Evolutionary conservation across 2,329 filamentous ascomycete genomes (phyloP), one percentile per base, ranked within the genome.

Genomic region (Fusarium anguioides): DNA sequence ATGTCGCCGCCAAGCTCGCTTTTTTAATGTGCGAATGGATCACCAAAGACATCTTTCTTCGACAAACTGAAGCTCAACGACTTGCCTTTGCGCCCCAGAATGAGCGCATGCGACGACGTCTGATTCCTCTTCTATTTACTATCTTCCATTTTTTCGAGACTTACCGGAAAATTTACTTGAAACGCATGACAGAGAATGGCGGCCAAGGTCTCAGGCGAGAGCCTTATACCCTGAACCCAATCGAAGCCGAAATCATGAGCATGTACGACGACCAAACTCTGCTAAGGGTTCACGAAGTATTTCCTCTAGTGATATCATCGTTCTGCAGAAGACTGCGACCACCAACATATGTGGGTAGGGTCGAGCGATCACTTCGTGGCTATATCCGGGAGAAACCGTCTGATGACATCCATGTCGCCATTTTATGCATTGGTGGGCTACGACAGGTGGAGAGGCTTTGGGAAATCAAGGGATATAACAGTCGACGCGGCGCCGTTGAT

Each of bases 121-220:
- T 90, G 10, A 88, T 89, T 54, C 88, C 88, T 2, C 75, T 89
- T 9, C 80, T 90, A 17, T 90, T 90, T 67, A 89, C 87, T 14
- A 80, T 89, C 23, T 90, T 90, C 66, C 88, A 90, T 74, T 90
- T 90, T 72, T 90, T 90, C 72, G 88, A 90, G 73, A 87, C 82
- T 2, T 89, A 89, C 71, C 84, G 88, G 58, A 83, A 81, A 36
- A 78, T 88, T 4, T 87, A 90, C 67, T 75, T 89, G 9, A 77
- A 86, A 66, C 86, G 87, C 61, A 81, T 90, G 23, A 77, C 79
- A 46, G 80, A 85, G 45, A 80, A 87, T 54, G 78, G 77, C 36
- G 83, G 84, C 14, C 79, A 83, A 46, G 85, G 87, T 7, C 68
- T 90, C 42, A 77, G 77, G 37, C 79, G 74, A 39, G 81, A 82